Base-by-base conservation (phyloP, 768 basidiomycete species). In the Boletus subparvulus region DNA sequence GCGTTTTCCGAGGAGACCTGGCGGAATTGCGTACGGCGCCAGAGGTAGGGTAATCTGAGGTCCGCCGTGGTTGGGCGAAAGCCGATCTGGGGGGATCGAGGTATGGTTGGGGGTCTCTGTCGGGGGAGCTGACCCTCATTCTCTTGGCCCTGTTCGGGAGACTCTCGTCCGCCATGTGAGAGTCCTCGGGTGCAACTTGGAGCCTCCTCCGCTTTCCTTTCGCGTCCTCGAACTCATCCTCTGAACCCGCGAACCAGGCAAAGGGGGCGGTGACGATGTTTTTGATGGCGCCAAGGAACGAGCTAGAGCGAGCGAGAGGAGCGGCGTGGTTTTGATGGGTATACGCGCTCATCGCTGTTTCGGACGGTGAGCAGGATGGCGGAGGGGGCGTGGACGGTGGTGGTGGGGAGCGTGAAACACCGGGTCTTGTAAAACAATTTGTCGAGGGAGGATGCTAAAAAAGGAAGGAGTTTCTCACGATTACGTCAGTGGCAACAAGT, bases 251-350 rank as follows among this genome's bases (percentile, higher is more conserved):
- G 73, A 87, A 83, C 73, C 80, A 77, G 47, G 70, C 45, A 61
- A 87, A 75, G 44, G 86, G 84, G 19, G 84, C 83, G 33, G 84
- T 80, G 59, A 88, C 85, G 67, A 87, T 74, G 73, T 77, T 82
- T 77, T 81, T 87, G 71, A 88, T 79, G 46, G 84, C 70, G 48
- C 83, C 83, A 42, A 87, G 68, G 63, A 88, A 77, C 28, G 86
- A 86, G 19, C 75, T 80, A n/a, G 78, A 77, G 61, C 84, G 83
- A 61, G 71, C 73, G 43, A 85, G 66, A 12, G 76, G 59, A 61
- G 71, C 53, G 65, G 76, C 42, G 64, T 60, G 61, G 10, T 60
- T 58, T 37, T 68, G 65, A 4, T 67, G 69, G 61, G 69, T 66
- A 63, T 73, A 62, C 0, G 67, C 54, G 61, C 61, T 71, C 70